Evolutionary conservation across 2,329 filamentous ascomycete species (phyloP).

Genomic region (Penicillium sp.): DNA sequence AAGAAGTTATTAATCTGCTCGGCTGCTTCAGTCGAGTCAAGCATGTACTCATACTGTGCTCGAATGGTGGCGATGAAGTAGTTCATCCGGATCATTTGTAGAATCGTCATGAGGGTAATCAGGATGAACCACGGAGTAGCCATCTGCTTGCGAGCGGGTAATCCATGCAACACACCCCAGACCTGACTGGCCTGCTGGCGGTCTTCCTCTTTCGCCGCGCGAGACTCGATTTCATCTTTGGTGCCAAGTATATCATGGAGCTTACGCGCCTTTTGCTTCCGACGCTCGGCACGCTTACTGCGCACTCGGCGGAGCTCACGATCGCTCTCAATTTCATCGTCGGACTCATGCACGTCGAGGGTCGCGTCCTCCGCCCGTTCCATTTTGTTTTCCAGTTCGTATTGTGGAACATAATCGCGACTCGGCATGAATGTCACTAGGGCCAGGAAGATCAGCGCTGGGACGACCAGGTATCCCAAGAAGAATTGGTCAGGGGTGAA

Average conservation of each 20-base stretch:
- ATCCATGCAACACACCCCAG: slow-evolving; percentile 79
- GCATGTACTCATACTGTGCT: slow-evolving; percentile 76
- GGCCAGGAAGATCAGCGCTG: slow-evolving; percentile 61
- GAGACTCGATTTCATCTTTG: slow-evolving; percentile 59
- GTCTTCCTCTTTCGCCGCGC: slow-evolving; percentile 62
- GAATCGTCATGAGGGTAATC: slow-evolving; percentile 76
- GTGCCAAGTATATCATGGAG: slow-evolving; percentile 71
- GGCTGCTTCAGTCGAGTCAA: slow-evolving; percentile 62
- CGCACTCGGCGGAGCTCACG: slow-evolving; percentile 49
- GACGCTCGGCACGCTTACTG: slow-evolving; percentile 58
- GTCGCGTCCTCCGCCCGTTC: slow-evolving; percentile 49
- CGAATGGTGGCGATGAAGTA: slow-evolving; percentile 89
- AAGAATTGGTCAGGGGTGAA: slow-evolving; percentile 65
- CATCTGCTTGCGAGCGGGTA: slow-evolving; percentile 70
- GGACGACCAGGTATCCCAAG: slow-evolving; percentile 69
- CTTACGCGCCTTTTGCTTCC: slow-evolving; percentile 64
- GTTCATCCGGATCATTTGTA: slow-evolving; percentile 81
- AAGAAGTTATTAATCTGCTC: slow-evolving; percentile 78
- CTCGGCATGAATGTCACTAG: slow-evolving; percentile 69
- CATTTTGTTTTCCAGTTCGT: slow-evolving; percentile 71
- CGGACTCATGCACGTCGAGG: slow-evolving; percentile 47
- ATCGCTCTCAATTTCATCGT: slow-evolving; percentile 52
- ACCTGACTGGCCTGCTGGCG: slow-evolving; percentile 72
- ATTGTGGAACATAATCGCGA: slow-evolving; percentile 74
- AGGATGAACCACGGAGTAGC: slow-evolving; percentile 80